phyloP scores from a whole-genome alignment of 768 basidiomycete genomes.

The Rhodotorula diobovata region DNA sequence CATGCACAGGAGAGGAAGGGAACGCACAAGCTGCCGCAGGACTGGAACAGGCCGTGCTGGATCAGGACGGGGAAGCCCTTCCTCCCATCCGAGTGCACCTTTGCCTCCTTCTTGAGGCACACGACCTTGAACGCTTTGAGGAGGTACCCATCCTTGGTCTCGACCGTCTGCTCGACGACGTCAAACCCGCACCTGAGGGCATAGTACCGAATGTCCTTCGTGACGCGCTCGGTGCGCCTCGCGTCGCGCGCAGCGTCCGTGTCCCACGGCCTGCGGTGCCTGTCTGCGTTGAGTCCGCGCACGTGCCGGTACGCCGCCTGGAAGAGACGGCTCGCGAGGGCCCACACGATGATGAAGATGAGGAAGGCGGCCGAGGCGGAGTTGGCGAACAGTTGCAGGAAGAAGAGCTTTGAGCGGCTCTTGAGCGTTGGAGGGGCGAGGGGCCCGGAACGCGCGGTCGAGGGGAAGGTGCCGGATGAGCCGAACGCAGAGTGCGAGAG shows the following conservation, averaged over 20 bases:
- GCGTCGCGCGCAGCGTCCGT: conserved; percentile 38
- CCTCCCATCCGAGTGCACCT: conserved; percentile 35
- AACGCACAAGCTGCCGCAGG: conserved; percentile 50
- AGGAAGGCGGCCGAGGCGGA: conserved; percentile 51
- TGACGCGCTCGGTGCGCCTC: conserved; percentile 49
- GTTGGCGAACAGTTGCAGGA: conserved; percentile 48
- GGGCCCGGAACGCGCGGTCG: conserved; percentile 28
- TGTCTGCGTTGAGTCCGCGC: conserved; percentile 2
- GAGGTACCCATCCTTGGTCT: conserved; percentile 54
- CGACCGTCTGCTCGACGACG: conserved; percentile 52
- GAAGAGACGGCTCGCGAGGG: conserved; percentile 39
- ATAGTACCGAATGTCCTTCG: conserved; percentile 53
- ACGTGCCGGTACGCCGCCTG: background rate
- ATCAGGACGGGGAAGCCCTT: conserved; percentile 53
- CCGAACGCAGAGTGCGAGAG: conserved; percentile 39
- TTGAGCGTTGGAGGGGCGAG: conserved; percentile 35
- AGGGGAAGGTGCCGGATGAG: conserved; percentile 35
- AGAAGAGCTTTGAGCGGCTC: conserved; percentile 43
- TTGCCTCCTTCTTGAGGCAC: conserved; percentile 25
- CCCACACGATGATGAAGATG: conserved; percentile 52
- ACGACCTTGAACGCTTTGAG: conserved; percentile 48
- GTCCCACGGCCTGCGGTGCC: conserved; percentile 48
- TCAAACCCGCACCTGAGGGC: conserved; percentile 52
- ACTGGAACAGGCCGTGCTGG: conserved; percentile 55
- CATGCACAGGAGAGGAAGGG: background rate